phyloP scores from a whole-genome alignment of 345 rosid species.

The Bruguiera parviflora region DNA sequence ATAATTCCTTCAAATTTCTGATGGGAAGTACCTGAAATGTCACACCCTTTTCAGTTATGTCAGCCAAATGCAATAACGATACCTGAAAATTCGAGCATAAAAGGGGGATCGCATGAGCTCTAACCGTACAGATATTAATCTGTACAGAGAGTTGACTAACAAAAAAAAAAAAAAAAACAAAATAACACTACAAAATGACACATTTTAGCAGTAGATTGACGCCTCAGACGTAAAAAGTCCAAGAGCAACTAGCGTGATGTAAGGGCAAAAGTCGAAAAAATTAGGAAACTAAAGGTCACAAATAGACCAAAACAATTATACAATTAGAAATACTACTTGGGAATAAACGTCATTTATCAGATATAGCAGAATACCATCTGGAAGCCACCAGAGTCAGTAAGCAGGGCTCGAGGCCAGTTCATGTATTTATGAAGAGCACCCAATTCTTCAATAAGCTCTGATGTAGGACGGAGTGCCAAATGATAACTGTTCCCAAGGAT shows the following conservation, averaged over 20 bases:
- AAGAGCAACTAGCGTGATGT: too few species aligned
- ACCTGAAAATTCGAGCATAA: slow-evolving; percentile 41
- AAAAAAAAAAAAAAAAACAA: too few species aligned
- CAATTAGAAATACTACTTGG: not conserved
- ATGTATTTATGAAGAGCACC: slow-evolving; percentile 82
- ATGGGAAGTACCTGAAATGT: slow-evolving; percentile 58
- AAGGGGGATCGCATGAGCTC: not conserved
- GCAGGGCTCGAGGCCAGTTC: slow-evolving; percentile 82
- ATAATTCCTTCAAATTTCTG: not conserved
- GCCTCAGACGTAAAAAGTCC: too few species aligned
- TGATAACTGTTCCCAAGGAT: slow-evolving; percentile 85
- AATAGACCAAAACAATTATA: not conserved
- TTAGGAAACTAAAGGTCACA: not conserved
- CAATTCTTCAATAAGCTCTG: slow-evolving; percentile 69
- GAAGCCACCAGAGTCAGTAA: slow-evolving; percentile 89
- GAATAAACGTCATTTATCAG: slow-evolving; percentile 3
- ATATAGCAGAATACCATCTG: slow-evolving; percentile 58
- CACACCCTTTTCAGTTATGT: slow-evolving; percentile 74
- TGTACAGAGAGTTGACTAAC: not conserved
- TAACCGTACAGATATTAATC: slow-evolving; percentile 1
- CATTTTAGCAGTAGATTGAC: too few species aligned
- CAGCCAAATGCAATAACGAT: slow-evolving; percentile 73
- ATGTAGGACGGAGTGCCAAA: slow-evolving; percentile 76
- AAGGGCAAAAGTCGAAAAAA: not conserved
- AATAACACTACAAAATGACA: too few species aligned